Base-by-base conservation (phyloP, 106 monocot genomes). In the Phalaenopsis aphrodite region DNA sequence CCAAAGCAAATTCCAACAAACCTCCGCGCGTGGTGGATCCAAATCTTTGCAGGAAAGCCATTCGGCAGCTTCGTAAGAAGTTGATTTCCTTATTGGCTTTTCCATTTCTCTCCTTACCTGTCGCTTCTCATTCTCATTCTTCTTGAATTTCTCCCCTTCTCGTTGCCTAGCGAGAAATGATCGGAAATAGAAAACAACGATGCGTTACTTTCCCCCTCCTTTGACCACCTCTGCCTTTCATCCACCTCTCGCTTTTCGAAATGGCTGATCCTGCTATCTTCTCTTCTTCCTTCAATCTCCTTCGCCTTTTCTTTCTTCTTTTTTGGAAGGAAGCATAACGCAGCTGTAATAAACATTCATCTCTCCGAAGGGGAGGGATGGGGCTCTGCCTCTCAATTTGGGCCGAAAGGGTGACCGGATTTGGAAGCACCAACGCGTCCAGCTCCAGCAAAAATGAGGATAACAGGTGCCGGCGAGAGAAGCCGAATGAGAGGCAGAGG, bases 381-480 rank as follows among this genome's bases (percentile, higher is more conserved):
- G 87, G 87, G 12, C 36, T 42, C 15, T 87, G 87, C 71, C 73
- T 78, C 41, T 84, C 84, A 23, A 67, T 39, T 75, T 55, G 79
- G 67, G 61, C 72, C 75, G 71, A 71, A 36, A 84, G 79, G 58
- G 72, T 79, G 46, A 82, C 56, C 55, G 72, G 82, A 36, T 64
- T 47, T 77, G 57, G 55, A 57, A 77, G 81, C 78, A 75, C 68
- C 71, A 55, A 36, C 21, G 58, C 83, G 41, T 45, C 67, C 72
- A 47, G 73, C 23, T 23, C 75, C 75, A 64, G 49, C 41, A 38
- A 39, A n/a, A 67, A 48, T 38, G 47, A n/a, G 16, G 36, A 39
- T 9, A 7, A 65, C 64, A 6, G 64, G 36, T 11, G 39, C 36
- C 69, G 4, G 69, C n/a, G 39, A 37, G 69, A 69, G 69, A 69